Evolutionary conservation across 2,329 filamentous ascomycete species (phyloP), one percentile per base, ranked within the genome.

Genomic region (Sphaerostilbella broomeana): DNA sequence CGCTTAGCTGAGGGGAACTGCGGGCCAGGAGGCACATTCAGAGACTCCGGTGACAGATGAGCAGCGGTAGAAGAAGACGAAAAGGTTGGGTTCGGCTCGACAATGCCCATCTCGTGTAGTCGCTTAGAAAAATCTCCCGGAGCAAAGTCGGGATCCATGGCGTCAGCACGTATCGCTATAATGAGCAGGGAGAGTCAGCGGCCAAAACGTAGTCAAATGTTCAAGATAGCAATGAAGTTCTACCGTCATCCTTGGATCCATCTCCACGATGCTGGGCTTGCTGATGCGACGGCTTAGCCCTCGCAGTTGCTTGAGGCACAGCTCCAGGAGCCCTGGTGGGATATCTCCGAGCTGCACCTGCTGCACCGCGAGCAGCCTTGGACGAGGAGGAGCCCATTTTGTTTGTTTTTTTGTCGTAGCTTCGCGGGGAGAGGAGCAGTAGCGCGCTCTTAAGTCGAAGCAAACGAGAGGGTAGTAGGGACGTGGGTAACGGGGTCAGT

Each of bases 91-190:
- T 70, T 72, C 4, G 74, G 72, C 32, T 72, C 64, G 7, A 65
- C 73, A 20, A 75, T 60, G 51, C 73, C 74, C 67, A 78, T 75
- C 45, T 72, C 58, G 18, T 64, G 64, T 5, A 78, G 64, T 12
- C 74, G 72, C 34, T 59, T 58, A 7, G 72, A 68, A 55, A 74
- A 77, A 45, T 59, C 66, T n/a, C 61, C 53, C 30, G 62, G 57
- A 13, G 59, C 46, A 24, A 55, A 51, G 48, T 71, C 63, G n/a
- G 69, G 63, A 42, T 69, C 62, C 44, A 51, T 48, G 24, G 57
- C 57, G 42, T 71, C 65, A 26, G 60, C 52, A 38, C 52, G 59
- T 44, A 67, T 62, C 8, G 62, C 66, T 72, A 37, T 17, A 24
- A n/a, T n/a, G n/a, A n/a, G n/a, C n/a, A n/a, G n/a, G n/a, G n/a